Base-by-base conservation (phyloP, 2,329 filamentous ascomycete species). In the Nectriaceae sp. region DNA sequence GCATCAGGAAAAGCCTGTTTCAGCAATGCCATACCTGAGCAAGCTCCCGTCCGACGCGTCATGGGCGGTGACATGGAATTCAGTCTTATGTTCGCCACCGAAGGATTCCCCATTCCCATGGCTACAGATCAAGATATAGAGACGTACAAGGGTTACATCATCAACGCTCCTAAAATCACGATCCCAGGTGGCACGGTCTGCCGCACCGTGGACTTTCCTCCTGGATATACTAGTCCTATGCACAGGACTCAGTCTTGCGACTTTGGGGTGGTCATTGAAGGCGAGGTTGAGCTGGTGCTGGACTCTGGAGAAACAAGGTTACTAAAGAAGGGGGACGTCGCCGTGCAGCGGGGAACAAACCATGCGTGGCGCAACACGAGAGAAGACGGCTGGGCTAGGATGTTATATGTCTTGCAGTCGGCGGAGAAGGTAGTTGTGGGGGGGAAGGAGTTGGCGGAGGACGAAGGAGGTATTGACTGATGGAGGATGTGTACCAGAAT, bases 271-370 rank as follows among this genome's bases (percentile, higher is more conserved):
- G 44, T 61, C 5, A 20, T 61, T 5, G 58, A 61, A 20, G 58
- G 59, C 18, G 51, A 55, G 44, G 36, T 60, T 15, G 51, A 61
- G 24, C 57, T 53, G 21, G 33, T 61, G 21, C 51, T 62, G 2
- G 56, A 62, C 24, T 50, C 49, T 20, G 55, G 56, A 13, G 57
- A 40, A 8, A 44, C 50, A 5, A 50, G 22, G 40, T 59, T 48
- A 4, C 50, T 60, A 21, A 37, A 21, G 13, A 47, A 55, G 16
- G 59, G 59, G 2, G 56, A 60, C 15, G 55, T 60, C 18, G 40
- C 59, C 38, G 39, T 61, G 15, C 58, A 62, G 55, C 52, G 53
- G 11, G 58, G 59, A 11, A 60, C 59, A 15, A 61, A 53, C 20
- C 59, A 61, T 22, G 55, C 53, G 2, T 61, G 56, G 56, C 60